Conservation (phyloP, 1,139 yeast genomes). For the Scheffersomyces illinoinensis region DNA sequence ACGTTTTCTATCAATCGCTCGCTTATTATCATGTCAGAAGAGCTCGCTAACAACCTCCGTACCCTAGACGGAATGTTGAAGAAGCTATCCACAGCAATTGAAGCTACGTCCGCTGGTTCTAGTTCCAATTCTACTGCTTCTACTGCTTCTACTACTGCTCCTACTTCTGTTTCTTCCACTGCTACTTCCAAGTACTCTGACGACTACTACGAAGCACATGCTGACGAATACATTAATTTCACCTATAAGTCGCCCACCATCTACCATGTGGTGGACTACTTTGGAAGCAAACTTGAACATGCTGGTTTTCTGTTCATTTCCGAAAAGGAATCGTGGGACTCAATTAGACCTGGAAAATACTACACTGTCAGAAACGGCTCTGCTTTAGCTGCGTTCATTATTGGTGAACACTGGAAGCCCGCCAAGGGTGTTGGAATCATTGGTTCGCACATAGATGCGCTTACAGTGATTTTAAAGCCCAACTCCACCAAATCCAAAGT, state of each 20-base stretch:
- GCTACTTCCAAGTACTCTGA: conserved; percentile 12
- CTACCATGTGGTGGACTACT: conserved; percentile 54
- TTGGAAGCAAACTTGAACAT: conserved; percentile 39
- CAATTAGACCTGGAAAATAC: conserved; percentile 45
- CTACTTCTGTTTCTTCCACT: neutral
- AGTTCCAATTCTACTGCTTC: neutral
- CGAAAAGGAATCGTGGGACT: conserved; percentile 51
- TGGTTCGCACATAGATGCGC: conserved; percentile 62
- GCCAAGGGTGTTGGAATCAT: conserved; percentile 57
- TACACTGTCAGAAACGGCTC: conserved; percentile 60
- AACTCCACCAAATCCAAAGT: conserved; percentile 44
- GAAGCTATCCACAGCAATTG: neutral
- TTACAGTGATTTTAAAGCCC: conserved; percentile 61
- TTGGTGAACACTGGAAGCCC: conserved; percentile 60
- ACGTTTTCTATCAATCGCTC: neutral
- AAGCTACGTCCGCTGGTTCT: neutral
- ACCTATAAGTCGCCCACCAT: conserved; percentile 63
- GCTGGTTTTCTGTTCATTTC: conserved; percentile 56
- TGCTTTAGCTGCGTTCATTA: conserved; percentile 54
- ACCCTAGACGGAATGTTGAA: neutral
- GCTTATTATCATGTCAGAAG: conserved; percentile 1
- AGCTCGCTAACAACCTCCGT: conserved; percentile 5
- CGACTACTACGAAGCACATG: conserved; percentile 35
- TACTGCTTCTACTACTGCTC: neutral
- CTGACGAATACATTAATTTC: conserved; percentile 56